Percentiles rank a stretch among this genome's conserved stretches.
phyloP scores from a whole-genome alignment of 2,329 filamentous ascomycete species.

The Colletotrichum shisoi region DNA sequence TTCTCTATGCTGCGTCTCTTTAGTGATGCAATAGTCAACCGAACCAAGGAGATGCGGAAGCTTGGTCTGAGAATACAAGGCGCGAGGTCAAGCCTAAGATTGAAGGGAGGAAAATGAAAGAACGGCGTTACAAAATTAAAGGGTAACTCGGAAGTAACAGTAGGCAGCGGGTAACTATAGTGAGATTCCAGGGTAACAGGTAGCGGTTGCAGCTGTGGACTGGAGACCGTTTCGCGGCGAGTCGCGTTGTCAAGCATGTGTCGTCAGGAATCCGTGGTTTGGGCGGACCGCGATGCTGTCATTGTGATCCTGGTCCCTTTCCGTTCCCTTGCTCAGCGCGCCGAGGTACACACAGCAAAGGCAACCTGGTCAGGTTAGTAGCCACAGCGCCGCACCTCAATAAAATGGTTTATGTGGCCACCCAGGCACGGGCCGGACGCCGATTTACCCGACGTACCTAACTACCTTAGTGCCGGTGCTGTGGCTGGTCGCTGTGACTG shows the following conservation, averaged over 20 bases:
- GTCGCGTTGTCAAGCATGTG: slow-evolving; percentile 32
- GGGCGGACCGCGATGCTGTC: slow-evolving; percentile 31
- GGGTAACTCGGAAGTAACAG: neutral
- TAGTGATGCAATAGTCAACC: slow-evolving; percentile 11
- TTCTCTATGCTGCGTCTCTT: neutral
- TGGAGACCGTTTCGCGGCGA: slow-evolving; percentile 5
- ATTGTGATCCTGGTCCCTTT: slow-evolving; percentile 35
- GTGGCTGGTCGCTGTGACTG: slow-evolving; percentile 1
- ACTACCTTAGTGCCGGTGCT: neutral
- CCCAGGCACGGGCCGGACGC: slow-evolving; percentile 2
- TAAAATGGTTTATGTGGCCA: neutral
- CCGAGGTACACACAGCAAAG: slow-evolving; percentile 4
- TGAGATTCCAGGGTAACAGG: neutral
- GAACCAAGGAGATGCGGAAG: slow-evolving; percentile 4
- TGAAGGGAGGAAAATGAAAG: slow-evolving; percentile 10
- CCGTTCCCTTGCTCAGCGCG: neutral
- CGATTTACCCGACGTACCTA: slow-evolving; percentile 22
- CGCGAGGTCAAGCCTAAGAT: slow-evolving; percentile 9
- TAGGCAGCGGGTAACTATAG: slow-evolving; percentile 10
- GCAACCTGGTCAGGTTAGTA: neutral
- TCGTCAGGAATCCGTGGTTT: slow-evolving; percentile 29
- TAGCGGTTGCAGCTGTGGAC: slow-evolving; percentile 11
- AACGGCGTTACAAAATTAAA: slow-evolving; percentile 16
- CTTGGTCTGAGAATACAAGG: slow-evolving; percentile 18
- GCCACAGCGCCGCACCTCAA: slow-evolving; percentile 5